Evolutionary conservation across 2,329 filamentous ascomycete species (phyloP).

Genomic region (Paramyrothecium sp.): DNA sequence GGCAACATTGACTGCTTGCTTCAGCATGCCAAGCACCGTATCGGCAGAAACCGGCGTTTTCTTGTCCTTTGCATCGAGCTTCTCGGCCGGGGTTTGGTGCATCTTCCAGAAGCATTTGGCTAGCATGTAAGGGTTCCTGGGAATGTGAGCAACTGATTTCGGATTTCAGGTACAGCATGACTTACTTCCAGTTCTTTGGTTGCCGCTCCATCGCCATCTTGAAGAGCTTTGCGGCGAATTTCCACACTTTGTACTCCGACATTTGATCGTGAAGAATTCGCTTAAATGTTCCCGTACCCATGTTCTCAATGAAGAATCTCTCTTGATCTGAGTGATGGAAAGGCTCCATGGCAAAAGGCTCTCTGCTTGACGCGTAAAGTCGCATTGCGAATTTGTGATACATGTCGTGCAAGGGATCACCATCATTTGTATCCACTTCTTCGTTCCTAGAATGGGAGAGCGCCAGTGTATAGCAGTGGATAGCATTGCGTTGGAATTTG

Average conservation of each 20-base stretch:
- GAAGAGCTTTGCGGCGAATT: constrained; percentile 56
- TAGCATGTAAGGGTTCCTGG: constrained; percentile 57
- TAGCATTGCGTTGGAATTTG: constrained; percentile 73
- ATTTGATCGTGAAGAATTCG: constrained; percentile 54
- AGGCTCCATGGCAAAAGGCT: constrained; percentile 62
- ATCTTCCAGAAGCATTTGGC: constrained; percentile 65
- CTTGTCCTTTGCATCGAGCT: constrained; percentile 42
- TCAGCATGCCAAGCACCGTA: constrained; percentile 46
- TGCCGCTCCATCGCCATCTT: constrained; percentile 53
- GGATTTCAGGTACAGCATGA: constrained; percentile 6
- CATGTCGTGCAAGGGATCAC: constrained; percentile 55
- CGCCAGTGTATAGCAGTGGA: constrained; percentile 73
- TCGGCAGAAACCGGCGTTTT: constrained; percentile 27
- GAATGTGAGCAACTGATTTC: not conserved
- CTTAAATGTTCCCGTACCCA: constrained; percentile 50
- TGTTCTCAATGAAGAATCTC: constrained; percentile 53
- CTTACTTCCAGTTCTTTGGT: constrained; percentile 57
- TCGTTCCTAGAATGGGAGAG: constrained; percentile 52
- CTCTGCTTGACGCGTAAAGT: constrained; percentile 60
- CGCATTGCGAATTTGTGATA: constrained; percentile 62
- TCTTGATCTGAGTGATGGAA: constrained; percentile 57
- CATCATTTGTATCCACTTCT: constrained; percentile 42
- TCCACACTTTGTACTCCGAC: constrained; percentile 61
- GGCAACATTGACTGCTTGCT: constrained; percentile 50
- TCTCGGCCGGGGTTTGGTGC: constrained; percentile 48